These are phyloP conservation scores for Penicillium cosmopolitanum DNA, from an alignment of 495 filamentous ascomycete species.

Conservation along the genomic window DNA sequence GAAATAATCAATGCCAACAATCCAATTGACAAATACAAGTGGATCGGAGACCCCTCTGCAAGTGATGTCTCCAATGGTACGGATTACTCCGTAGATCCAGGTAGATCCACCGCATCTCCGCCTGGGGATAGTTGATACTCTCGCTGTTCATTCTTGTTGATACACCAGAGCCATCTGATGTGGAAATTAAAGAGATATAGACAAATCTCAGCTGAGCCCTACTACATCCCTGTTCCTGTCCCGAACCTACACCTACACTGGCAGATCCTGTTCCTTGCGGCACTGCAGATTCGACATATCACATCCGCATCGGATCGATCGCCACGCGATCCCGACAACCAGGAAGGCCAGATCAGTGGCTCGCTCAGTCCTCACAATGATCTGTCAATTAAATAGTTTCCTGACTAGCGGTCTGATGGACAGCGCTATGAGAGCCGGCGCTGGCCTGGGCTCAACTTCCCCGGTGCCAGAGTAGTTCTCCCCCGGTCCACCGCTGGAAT, in stretches of 20 bases:
- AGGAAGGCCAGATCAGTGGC: slow-evolving; percentile 11
- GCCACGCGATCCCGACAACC: slow-evolving; percentile 8
- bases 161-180: too few relatives aligned
- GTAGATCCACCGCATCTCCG: too few relatives aligned
- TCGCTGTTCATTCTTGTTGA: too few relatives aligned
- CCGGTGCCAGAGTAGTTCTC: slow-evolving; percentile 6
- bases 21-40: slow-evolving; percentile 19
- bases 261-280: not conserved
- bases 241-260: not conserved
- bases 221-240: not conserved
- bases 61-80: not conserved
- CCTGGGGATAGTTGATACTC: too few relatives aligned
- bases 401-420: slow-evolving; percentile 19
- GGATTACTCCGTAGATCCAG: too few relatives aligned
- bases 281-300: slow-evolving; percentile 22
- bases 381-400: slow-evolving; percentile 30
- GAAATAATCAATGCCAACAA: not conserved
- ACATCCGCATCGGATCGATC: slow-evolving; percentile 29
- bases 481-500: not conserved
- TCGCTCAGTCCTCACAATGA: slow-evolving; percentile 5
- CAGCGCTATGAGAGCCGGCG: slow-evolving; percentile 11
- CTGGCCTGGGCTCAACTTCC: slow-evolving; percentile 13
- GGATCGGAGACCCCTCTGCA: slow-evolving; percentile 2
- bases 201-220: not conserved
- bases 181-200: not conserved